Conservation (phyloP, 164 flowering plant genomes). For the Akebia trifoliata region DNA sequence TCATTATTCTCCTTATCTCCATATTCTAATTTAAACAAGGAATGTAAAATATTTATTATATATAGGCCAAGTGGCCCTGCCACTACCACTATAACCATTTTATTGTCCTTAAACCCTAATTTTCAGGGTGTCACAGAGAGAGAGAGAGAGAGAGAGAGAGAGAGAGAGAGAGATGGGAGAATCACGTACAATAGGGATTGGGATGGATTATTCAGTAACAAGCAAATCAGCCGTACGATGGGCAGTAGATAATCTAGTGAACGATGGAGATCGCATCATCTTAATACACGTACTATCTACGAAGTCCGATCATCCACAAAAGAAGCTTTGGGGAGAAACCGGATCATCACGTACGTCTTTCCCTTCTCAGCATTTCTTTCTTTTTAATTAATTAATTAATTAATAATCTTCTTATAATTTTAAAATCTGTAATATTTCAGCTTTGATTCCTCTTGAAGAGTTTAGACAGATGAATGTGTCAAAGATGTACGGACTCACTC, state of each 20-base stretch:
- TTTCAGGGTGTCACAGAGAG: too few species aligned
- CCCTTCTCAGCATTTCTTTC: background rate
- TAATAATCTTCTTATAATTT: background rate
- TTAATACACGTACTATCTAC: slow-evolving; percentile 51
- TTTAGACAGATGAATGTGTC: slow-evolving; percentile 36
- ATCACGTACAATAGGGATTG: slow-evolving; percentile 46
- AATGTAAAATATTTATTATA: too few species aligned
- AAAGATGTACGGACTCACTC: slow-evolving; percentile 48
- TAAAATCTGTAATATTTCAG: slow-evolving; percentile 22
- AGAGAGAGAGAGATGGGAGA: slow-evolving; percentile 31
- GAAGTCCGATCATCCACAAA: slow-evolving; percentile 35
- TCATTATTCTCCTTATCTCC: too few species aligned
- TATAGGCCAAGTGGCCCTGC: too few species aligned
- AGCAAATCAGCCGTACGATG: slow-evolving; percentile 60
- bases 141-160: slow-evolving; percentile 14
- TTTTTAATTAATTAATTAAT: background rate
- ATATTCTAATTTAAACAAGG: too few species aligned
- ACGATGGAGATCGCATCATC: slow-evolving; percentile 35
- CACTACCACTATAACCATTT: too few species aligned
- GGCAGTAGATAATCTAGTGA: slow-evolving; percentile 46
- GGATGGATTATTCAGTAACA: slow-evolving; percentile 54
- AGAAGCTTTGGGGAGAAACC: slow-evolving; percentile 50
- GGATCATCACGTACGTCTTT: slow-evolving; percentile 52
- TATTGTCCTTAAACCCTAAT: too few species aligned
- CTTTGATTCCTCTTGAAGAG: slow-evolving; percentile 64